Evolutionary conservation across 2,329 filamentous ascomycete species (phyloP).

Genomic region (Chalaropsis thielavioides): DNA sequence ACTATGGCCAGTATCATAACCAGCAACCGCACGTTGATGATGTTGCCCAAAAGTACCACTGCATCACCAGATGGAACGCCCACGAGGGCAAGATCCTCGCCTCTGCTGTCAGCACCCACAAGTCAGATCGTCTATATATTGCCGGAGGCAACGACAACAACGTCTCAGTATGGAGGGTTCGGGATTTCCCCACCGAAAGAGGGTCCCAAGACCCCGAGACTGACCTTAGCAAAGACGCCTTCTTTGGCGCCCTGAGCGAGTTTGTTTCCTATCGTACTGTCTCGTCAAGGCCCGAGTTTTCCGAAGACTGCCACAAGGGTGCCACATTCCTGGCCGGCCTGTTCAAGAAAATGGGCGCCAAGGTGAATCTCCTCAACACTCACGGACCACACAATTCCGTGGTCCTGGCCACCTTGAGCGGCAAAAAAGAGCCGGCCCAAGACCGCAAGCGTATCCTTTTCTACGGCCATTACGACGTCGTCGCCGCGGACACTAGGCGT

Average conservation of each 20-base stretch:
- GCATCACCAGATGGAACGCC: constrained; percentile 62
- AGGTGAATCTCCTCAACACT: constrained; percentile 79
- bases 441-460: constrained; percentile 79
- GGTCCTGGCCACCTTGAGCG: constrained; percentile 79
- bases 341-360: constrained; percentile 82
- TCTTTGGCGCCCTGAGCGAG: constrained; percentile 60
- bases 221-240: constrained; percentile 29
- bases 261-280: constrained; percentile 89
- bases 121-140: constrained; percentile 68
- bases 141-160: constrained; percentile 88
- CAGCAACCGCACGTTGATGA: constrained; percentile 28
- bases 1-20: constrained; percentile 43
- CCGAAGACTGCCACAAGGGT: constrained; percentile 82
- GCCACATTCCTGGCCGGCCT: constrained; percentile 80
- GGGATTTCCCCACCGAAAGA: constrained; percentile 27
- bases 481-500: constrained; percentile 70
- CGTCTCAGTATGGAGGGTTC: constrained; percentile 75
- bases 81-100: constrained; percentile 79
- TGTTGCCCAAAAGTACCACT: constrained; percentile 69
- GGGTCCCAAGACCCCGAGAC: constrained; percentile 25
- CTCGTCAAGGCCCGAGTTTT: constrained; percentile 71
- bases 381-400: constrained; percentile 72
- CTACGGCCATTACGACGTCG: constrained; percentile 97
- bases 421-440: constrained; percentile 50
- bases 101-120: constrained; percentile 58